These are phyloP conservation scores for Candida andamanensis DNA, from an alignment of 805 yeast species.

Conservation along the genomic window DNA sequence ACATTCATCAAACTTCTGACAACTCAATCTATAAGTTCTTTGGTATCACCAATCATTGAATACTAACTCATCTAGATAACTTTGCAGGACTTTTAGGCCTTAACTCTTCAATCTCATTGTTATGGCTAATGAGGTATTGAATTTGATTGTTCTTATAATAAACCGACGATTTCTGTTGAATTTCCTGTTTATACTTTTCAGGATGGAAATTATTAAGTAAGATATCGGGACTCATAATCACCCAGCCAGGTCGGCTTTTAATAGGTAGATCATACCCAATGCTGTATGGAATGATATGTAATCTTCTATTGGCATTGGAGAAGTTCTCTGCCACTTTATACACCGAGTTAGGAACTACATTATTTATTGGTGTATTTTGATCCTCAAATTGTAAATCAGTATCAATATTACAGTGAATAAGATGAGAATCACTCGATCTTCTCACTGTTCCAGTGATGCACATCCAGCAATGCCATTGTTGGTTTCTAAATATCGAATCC, in stretches of 20 bases:
- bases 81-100: conserved; percentile 78
- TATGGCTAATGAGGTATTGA: conserved; percentile 55
- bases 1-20: conserved; percentile 38
- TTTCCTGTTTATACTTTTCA: conserved; percentile 23
- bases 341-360: conserved; percentile 58
- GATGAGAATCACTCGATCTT: conserved; percentile 74
- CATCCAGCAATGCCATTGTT: conserved; percentile 98
- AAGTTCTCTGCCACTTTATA: conserved; percentile 87
- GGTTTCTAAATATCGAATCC: conserved; percentile 48
- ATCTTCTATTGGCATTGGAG: conserved; percentile 71
- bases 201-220: conserved; percentile 61
- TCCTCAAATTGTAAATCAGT: conserved; percentile 77
- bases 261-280: conserved; percentile 63
- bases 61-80: not conserved
- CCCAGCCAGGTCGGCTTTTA: conserved; percentile 83
- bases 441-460: conserved; percentile 93
- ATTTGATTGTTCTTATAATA: conserved; percentile 34
- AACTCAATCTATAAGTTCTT: not conserved
- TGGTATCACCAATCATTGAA: conserved; percentile 1
- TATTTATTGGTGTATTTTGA: conserved; percentile 10
- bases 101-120: conserved; percentile 68
- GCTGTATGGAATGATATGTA: conserved; percentile 78
- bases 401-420: conserved; percentile 88
- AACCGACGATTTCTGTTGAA: conserved; percentile 26
- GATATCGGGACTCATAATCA: conserved; percentile 79